These are phyloP conservation scores for Trichodelitschia bisporula DNA, from an alignment of 495 filamentous ascomycete species.

Conservation along the genomic window DNA sequence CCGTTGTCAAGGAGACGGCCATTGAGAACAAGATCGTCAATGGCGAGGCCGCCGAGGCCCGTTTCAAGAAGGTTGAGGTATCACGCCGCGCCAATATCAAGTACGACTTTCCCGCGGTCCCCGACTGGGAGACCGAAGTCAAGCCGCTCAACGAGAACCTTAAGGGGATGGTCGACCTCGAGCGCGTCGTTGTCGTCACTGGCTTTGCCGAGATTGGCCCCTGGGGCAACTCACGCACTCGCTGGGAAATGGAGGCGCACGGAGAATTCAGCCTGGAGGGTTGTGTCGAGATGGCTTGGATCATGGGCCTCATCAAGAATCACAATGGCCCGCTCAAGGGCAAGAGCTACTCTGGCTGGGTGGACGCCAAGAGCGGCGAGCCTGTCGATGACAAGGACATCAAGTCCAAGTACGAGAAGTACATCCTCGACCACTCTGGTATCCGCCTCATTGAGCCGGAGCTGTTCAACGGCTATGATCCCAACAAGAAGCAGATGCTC, in stretches of 20 bases:
- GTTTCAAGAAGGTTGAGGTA: constrained; percentile 85
- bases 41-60: constrained; percentile 66
- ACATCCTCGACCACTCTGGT: constrained; percentile 87
- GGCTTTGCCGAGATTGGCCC: constrained; percentile 92
- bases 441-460: constrained; percentile 96
- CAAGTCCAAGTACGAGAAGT: constrained; percentile 87
- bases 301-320: constrained; percentile 98
- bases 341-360: constrained; percentile 90
- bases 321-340: constrained; percentile 97
- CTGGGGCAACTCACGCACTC: constrained; percentile 92
- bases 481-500: constrained; percentile 91
- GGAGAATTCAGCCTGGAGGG: constrained; percentile 94
- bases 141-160: constrained; percentile 66
- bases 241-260: constrained; percentile 98
- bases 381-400: constrained; percentile 96
- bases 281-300: constrained; percentile 98
- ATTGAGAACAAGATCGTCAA: constrained; percentile 97
- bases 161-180: constrained; percentile 94
- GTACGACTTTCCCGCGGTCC: constrained; percentile 73
- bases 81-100: constrained; percentile 95
- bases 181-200: constrained; percentile 92
- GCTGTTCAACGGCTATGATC: constrained; percentile 91
- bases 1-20: constrained; percentile 84
- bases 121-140: constrained; percentile 77
- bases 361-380: constrained; percentile 78